Conservation (phyloP, 2,329 filamentous ascomycete genomes). For the Pseudonectria buxi region DNA sequence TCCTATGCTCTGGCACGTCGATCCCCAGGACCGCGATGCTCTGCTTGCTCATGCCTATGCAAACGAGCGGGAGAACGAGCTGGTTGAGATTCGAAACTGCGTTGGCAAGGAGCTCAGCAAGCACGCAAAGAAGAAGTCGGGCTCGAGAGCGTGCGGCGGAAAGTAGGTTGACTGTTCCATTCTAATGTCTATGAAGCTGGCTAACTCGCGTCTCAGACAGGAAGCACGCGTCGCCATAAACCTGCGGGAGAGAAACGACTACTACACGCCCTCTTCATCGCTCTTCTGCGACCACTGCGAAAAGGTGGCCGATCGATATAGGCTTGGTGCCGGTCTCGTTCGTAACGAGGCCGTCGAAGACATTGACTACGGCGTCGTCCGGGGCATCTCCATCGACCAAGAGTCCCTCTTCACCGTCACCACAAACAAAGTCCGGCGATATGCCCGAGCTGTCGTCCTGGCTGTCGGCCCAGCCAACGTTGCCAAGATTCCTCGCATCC, state of each 20-base stretch:
- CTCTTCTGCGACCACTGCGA: conserved; percentile 58
- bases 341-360: conserved; percentile 53
- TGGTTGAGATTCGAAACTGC: conserved; percentile 65
- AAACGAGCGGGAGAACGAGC: conserved; percentile 52
- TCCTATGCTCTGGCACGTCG: conserved; percentile 78
- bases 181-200: neutral
- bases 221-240: conserved; percentile 49
- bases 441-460: conserved; percentile 58
- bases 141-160: conserved; percentile 29
- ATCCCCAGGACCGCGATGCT: conserved; percentile 68
- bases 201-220: conserved; percentile 23
- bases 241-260: conserved; percentile 61
- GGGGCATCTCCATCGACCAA: conserved; percentile 35
- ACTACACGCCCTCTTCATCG: conserved; percentile 56
- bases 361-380: conserved; percentile 50
- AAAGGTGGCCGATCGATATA: conserved; percentile 50
- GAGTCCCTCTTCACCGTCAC: conserved; percentile 59
- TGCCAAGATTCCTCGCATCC: conserved; percentile 40
- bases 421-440: conserved; percentile 47
- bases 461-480: conserved; percentile 63
- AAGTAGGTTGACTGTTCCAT: conserved; percentile 29
- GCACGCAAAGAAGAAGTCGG: conserved; percentile 62
- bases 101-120: conserved; percentile 78
- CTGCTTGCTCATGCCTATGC: conserved; percentile 63
- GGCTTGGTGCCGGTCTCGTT: conserved; percentile 42